Percentiles rank a stretch among this genome's conserved stretches.
phyloP scores from a whole-genome alignment of 768 basidiomycete species.

The Russula sp. region DNA sequence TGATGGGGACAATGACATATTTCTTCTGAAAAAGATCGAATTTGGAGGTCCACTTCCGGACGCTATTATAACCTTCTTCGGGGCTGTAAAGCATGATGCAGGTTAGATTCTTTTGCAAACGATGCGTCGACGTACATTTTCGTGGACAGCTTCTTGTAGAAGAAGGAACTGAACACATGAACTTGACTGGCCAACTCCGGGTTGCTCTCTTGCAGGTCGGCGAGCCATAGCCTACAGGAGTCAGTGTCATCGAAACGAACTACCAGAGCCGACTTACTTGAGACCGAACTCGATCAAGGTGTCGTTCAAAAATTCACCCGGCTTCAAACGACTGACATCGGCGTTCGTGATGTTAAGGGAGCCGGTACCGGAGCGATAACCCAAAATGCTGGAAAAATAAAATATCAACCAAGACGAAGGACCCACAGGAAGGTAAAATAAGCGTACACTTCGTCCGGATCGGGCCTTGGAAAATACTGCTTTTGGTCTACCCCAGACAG shows the following conservation, averaged over 20 bases:
- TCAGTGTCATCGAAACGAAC: slow-evolving; percentile 1
- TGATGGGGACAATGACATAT: slow-evolving; percentile 92
- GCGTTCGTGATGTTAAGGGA: slow-evolving; percentile 77
- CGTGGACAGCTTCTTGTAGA: slow-evolving; percentile 88
- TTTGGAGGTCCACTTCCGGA: slow-evolving; percentile 92
- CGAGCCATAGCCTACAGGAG: slow-evolving; percentile 58
- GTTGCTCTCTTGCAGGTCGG: slow-evolving; percentile 45
- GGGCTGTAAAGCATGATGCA: slow-evolving; percentile 29
- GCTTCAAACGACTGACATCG: slow-evolving; percentile 67
- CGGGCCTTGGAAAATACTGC: slow-evolving; percentile 11
- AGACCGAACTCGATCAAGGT: slow-evolving; percentile 94
- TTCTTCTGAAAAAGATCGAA: slow-evolving; percentile 86
- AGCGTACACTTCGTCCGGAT: slow-evolving; percentile 23
- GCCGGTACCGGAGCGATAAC: slow-evolving; percentile 68
- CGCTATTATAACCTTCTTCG: slow-evolving; percentile 71
- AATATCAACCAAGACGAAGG: background rate
- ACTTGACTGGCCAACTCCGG: slow-evolving; percentile 65
- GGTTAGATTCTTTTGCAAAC: background rate
- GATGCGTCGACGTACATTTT: slow-evolving; percentile 43
- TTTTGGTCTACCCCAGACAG: slow-evolving; percentile 14
- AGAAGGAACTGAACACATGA: slow-evolving; percentile 95
- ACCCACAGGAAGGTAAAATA: background rate
- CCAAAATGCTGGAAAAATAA: slow-evolving; percentile 50
- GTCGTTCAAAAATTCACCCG: slow-evolving; percentile 90
- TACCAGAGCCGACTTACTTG: slow-evolving; percentile 50